Percentiles rank a stretch among this genome's conserved stretches.
Conservation (phyloP, 148 eudicot genomes). For the Cornus controversa region DNA sequence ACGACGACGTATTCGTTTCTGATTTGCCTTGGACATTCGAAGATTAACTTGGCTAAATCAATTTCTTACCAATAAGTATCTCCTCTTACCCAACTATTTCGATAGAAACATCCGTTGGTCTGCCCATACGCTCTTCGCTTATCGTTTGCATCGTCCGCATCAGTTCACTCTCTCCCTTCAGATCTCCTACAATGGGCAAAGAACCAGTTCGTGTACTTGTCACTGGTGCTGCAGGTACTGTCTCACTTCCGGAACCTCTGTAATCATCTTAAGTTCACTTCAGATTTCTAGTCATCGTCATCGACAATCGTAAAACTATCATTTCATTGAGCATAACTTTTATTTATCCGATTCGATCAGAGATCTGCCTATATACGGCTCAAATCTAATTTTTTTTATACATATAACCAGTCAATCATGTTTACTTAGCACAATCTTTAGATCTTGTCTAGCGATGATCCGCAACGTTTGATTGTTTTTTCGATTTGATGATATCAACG, state of each 20-base stretch:
- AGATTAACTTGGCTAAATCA: background rate
- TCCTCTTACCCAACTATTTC: background rate
- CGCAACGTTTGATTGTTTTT: too few relatives aligned
- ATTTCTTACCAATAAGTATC: background rate
- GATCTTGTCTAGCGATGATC: too few relatives aligned
- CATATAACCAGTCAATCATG: background rate
- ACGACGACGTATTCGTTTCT: background rate
- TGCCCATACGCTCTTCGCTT: background rate
- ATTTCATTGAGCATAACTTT: background rate
- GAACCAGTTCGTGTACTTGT: conserved; percentile 76
- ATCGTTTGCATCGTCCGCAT: background rate
- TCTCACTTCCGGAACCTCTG: background rate
- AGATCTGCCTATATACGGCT: background rate
- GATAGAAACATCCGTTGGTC: background rate
- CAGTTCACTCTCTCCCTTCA: background rate
- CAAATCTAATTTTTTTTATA: too few relatives aligned
- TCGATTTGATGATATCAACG: background rate
- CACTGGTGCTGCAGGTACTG: conserved; percentile 80
- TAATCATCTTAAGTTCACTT: background rate
- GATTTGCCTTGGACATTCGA: background rate
- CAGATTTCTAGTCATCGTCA: background rate
- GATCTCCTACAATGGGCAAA: conserved; percentile 41
- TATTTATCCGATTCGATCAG: background rate
- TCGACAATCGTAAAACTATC: background rate
- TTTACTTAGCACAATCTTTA: too few relatives aligned